A percentile compares a stretch with the other conserved stretches of the same genome.
Conservation (phyloP, 768 basidiomycete genomes). For the Suillus clintonianus region DNA sequence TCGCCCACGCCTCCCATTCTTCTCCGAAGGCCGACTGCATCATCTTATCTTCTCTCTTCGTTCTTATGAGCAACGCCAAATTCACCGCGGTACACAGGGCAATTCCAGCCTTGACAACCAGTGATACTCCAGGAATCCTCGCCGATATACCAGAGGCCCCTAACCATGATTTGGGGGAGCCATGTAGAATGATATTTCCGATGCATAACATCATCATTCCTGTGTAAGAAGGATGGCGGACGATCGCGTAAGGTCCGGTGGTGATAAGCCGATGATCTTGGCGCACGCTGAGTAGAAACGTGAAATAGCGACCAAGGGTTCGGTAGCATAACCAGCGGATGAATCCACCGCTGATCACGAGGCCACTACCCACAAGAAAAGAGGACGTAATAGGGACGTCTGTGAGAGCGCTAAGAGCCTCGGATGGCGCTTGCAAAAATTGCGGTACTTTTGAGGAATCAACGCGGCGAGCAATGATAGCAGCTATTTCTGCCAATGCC, state of each 20-base stretch:
- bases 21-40: constrained; percentile 30
- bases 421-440: background rate
- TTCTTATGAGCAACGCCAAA: background rate
- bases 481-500: constrained; percentile 2
- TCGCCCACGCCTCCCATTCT: constrained; percentile 36
- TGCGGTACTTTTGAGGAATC: background rate
- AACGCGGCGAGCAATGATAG: background rate
- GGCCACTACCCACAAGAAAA: constrained; percentile 16
- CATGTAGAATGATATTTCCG: constrained; percentile 6
- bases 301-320: constrained; percentile 18
- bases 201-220: background rate
- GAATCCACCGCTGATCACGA: constrained; percentile 1
- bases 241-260: constrained; percentile 19
- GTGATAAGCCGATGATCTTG: constrained; percentile 18
- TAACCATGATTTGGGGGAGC: constrained; percentile 14
- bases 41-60: constrained; percentile 30
- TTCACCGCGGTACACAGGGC: background rate
- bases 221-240: constrained; percentile 28
- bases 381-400: constrained; percentile 3
- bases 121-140: constrained; percentile 2
- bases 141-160: constrained; percentile 10
- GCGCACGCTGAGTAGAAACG: constrained; percentile 16
- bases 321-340: constrained; percentile 20
- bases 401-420: background rate
- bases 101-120: background rate